Evolutionary conservation across 305 asterid species (phyloP), one percentile per base, ranked within the genome.

Genomic region (Fraxinus sp.): DNA sequence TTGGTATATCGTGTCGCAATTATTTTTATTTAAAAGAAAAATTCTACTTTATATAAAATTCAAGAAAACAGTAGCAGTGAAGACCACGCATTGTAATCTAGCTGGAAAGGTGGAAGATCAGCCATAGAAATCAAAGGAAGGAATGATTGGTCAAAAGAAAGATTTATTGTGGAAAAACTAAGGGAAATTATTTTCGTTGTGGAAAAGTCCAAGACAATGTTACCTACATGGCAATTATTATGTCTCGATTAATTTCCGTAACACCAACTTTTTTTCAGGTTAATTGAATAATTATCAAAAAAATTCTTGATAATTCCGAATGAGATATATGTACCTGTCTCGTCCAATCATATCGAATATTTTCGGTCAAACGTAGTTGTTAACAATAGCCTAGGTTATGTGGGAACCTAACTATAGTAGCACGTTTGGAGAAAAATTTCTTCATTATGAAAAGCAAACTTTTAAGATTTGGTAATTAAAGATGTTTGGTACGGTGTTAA

Each of bases 81-180:
- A 14, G 75, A 13, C 1, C 7, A 2, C 1, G 6, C 41, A 70
- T 70, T 14, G 39, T 70, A 14, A 30, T 70, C 75, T 28, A 28
- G 75, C 75, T 70, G 75, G 75, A 64, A 64, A 64, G 72, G 72
- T 64, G 0, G 72, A 22, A 7, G 33, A 22, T 8, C 72, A 9
- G 26, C 14, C 32, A 64, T 22, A 8, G 3, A 64, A 9, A 9
- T 64, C 72, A 70, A 70, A 70, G 41, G 39, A 11, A 70, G 20
- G 20, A 5, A 11, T 32, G 75, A 70, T 70, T 70, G 41, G 75
- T 70, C 75, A 70, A 70, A 70, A 70, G 75, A 70, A 70, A 70
- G 75, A 70, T 68, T 68, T 68, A 68, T 68, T 28, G 74, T 68
- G 74, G 74, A 68, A 68, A 68, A 68, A 68, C 74, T 68, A 5